Base-by-base conservation (phyloP, 2,329 filamentous ascomycete species). In the Penicillium palitans region DNA sequence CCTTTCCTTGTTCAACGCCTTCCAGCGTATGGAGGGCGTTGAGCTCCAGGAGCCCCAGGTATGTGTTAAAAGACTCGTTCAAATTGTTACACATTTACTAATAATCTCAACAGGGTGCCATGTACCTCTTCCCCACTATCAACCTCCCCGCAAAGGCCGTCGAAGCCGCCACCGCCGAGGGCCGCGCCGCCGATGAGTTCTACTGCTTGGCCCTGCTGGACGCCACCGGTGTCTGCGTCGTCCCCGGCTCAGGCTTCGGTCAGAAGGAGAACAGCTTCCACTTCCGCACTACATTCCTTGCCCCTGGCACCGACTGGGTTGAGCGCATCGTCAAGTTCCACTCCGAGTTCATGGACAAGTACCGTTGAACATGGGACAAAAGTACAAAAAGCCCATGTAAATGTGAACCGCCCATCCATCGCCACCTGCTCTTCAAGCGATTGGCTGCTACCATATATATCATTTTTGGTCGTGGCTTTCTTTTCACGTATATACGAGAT, bases 111-210 rank as follows among this genome's bases (percentile, higher is more conserved):
- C 64, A 96, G 84, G 95, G 95, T 60, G 89, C 90, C 74, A 99
- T 99, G 95, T 99, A 99, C 81, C 89, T 99, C 70, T 99, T 98
- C 86, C 95, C 95, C 25, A 95, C 91, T 68, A 96, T 99, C 78
- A 86, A 81, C 35, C 81, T 99, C 25, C 86, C 95, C 2, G 68
- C 78, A 25, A 91, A 90, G 78, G 95, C 92, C 41, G 78, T 88
- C 61, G 87, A 88, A 64, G 90, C 90, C 17, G 95, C 95, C 37
- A 76, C 81, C 70, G 79, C 87, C 61, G 90, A 92, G 74, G 87
- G 86, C 68, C 89, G 90, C 71, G 80, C 83, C 13, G 79, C 93
- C 1, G 95, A 99, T 70, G 93, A 98, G 77, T 96, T 96, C 80
- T 99, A 99, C 83, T 92, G 90, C 79, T 84, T 96, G 80, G 84